Base-by-base conservation (phyloP, 176 grass and related monocot species). In the Dactylis glomerata region DNA sequence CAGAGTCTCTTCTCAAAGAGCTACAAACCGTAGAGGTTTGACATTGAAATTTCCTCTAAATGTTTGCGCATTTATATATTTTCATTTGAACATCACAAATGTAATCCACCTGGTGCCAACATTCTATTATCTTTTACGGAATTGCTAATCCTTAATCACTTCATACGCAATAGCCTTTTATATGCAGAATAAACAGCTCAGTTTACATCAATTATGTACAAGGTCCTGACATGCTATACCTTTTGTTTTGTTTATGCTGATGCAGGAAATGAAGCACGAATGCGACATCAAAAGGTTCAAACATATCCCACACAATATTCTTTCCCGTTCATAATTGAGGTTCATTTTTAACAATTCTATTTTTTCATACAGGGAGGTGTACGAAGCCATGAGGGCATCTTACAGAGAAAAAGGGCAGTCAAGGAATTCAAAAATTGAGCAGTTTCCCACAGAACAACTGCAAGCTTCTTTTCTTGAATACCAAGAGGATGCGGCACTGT, bases 1-100 rank as follows among this genome's bases (percentile, higher is more conserved):
- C 92, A 2, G 96, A 93, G 71, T 95, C 96, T 88, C 96, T 98
- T 92, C 96, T 98, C 76, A 98, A 93, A 87, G 96, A 98, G 75
- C 89, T 98, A 76, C 91, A 98, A 68, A 98, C 72, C 64, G 91
- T 98, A 56, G 96, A 98, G 96, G 95, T 97, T 76, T 78, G 72
- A 41, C 69, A 59, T 68, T 52, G 6, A 36, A 19, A 75, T 49
- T 81, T 91, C 14, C 69, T 52, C 31, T 70, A 71, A 52, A 80
- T 28, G 11, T 86, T 80, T 54, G 20, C 63, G 26, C 3, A 69
- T 15, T 52, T 68, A 42, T 59, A 30, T 59, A 89, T 80, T 44
- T 20, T 62, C 49, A 30, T 34, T 73, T 11, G 6, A 28, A 40
- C 42, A 59, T 70, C 51, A 32, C n/a, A 79, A 75, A 45, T 62